A percentile compares a stretch with the other conserved stretches of the same genome.
Conservation (phyloP, 495 filamentous ascomycete species). For the Xanthoparmelia taractica region DNA sequence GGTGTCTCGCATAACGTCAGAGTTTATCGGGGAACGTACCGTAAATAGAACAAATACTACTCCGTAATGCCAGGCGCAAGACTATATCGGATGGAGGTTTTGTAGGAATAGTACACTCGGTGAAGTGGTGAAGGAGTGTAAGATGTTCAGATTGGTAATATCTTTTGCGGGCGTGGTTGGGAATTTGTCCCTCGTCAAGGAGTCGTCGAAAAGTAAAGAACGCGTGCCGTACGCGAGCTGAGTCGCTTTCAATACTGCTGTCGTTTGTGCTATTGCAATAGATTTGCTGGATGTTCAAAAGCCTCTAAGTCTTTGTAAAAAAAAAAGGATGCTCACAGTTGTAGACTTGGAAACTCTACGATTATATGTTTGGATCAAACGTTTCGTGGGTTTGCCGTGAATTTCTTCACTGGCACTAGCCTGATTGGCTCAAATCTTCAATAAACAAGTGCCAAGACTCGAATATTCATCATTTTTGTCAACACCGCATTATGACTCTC, state of each 20-base stretch:
- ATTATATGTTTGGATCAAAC: background rate
- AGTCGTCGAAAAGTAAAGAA: slow-evolving; percentile 22
- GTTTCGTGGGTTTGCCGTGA: slow-evolving; percentile 9
- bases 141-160: background rate
- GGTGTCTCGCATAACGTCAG: slow-evolving; percentile 22
- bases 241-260: slow-evolving; percentile 1
- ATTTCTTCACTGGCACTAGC: slow-evolving; percentile 10
- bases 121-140: slow-evolving; percentile 7
- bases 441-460: slow-evolving; percentile 19
- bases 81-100: slow-evolving; percentile 5
- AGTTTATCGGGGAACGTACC: slow-evolving; percentile 19
- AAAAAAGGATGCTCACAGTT: background rate
- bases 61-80: background rate
- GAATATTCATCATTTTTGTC: background rate
- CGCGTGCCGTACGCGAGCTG: slow-evolving; percentile 21
- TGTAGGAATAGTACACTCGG: background rate
- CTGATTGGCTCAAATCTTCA: slow-evolving; percentile 13
- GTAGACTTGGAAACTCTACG: background rate
- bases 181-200: slow-evolving; percentile 17
- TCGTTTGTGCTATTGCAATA: background rate
- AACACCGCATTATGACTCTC: background rate
- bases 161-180: slow-evolving; percentile 13
- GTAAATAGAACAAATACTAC: slow-evolving; percentile 16
- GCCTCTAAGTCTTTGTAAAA: background rate
- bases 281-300: background rate